Percentiles rank a stretch among this genome's conserved stretches.
These are phyloP conservation scores for Coccomyxa sp. DNA, from an alignment of 139 green algal genomes.

Conservation along the genomic window DNA sequence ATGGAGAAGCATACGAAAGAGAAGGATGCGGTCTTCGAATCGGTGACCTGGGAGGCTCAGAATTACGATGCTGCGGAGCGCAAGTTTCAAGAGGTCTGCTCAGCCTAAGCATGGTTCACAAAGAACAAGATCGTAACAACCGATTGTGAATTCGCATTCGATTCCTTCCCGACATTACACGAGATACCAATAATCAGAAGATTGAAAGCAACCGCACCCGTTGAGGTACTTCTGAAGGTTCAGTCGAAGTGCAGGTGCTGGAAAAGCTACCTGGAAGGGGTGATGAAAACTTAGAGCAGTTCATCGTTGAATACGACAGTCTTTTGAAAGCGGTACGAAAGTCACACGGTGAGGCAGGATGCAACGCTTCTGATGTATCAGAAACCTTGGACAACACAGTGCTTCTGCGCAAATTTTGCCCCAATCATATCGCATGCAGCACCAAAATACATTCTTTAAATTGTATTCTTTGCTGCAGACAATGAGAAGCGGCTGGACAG, in stretches of 20 bases:
- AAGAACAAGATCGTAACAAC: no score
- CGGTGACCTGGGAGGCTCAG: no score
- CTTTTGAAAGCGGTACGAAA: constrained; percentile 79
- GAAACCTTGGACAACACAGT: not conserved
- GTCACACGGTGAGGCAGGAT: constrained; percentile 60
- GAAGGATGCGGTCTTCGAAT: no score
- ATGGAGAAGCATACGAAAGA: no score
- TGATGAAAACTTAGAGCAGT: constrained; percentile 73
- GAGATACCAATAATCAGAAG: no score
- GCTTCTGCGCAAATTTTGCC: not conserved
- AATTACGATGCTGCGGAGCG: no score
- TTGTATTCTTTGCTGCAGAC: constrained; percentile 40
- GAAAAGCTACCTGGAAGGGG: constrained; percentile 67
- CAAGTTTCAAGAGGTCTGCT: no score
- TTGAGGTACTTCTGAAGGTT: no score
- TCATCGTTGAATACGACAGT: constrained; percentile 88
- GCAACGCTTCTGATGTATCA: not conserved
- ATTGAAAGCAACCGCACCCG: no score
- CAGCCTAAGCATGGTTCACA: no score
- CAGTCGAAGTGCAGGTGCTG: constrained; percentile 58
- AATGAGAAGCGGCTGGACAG: constrained; percentile 81
- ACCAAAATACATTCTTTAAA: not conserved
- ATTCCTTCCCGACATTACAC: no score
- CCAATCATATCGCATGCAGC: not conserved
- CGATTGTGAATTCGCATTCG: no score